Evolutionary conservation across 208 protist genomes (phyloP).

Genomic region (Acanthamoeba lenticulata): DNA sequence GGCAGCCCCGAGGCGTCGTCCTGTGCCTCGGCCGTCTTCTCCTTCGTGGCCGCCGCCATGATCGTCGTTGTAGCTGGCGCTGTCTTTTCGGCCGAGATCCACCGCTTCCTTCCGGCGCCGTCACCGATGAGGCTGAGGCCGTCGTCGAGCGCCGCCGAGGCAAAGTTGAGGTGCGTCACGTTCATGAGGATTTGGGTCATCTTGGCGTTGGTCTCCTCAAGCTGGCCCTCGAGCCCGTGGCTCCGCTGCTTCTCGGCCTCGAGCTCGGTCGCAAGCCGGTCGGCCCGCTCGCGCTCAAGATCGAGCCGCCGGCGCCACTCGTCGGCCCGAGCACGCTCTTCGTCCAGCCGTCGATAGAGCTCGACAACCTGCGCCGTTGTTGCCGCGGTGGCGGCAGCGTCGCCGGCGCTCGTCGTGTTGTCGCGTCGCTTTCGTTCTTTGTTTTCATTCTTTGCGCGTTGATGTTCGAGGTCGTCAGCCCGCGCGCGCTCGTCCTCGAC

Average conservation of each 20-base stretch:
- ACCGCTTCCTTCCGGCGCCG: neutral
- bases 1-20: neutral
- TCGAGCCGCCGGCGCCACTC: neutral
- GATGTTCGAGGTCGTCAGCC: neutral
- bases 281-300: neutral
- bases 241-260: neutral
- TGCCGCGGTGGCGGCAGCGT: neutral
- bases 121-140: neutral
- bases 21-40: neutral
- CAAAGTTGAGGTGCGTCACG: constrained; percentile 14
- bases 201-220: neutral
- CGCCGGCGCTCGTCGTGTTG: neutral
- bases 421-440: neutral
- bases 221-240: neutral
- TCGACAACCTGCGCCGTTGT: neutral
- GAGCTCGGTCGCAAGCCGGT: neutral
- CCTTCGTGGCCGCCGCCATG: neutral
- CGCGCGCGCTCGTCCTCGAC: neutral
- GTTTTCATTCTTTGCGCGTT: neutral
- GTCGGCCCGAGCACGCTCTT: neutral
- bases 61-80: neutral
- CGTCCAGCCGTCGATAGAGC: neutral
- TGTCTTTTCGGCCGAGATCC: neutral
- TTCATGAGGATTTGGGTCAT: constrained; percentile 28
- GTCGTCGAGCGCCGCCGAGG: too few species aligned